Conservation (phyloP, 1,139 yeast species). For the Hansenula sp. region DNA sequence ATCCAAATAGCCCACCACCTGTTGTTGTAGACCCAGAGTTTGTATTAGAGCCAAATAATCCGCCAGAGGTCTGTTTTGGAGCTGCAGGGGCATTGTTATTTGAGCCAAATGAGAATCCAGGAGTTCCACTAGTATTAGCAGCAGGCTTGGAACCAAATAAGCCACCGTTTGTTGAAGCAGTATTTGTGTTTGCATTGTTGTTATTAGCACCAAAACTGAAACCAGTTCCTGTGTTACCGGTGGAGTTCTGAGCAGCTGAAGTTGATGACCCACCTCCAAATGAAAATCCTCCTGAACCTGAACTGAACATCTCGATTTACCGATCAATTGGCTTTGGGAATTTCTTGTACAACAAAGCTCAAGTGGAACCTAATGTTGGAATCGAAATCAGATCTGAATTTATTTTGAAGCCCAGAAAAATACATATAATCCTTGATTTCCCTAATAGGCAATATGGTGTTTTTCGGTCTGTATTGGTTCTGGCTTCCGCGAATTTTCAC, state of each 20-base stretch:
- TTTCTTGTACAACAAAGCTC: too few species aligned
- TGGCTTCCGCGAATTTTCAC: background rate
- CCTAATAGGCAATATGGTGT: background rate
- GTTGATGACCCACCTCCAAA: constrained; percentile 1
- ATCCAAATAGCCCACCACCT: constrained; percentile 25
- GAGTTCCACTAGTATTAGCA: constrained; percentile 17
- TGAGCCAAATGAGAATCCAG: constrained; percentile 28
- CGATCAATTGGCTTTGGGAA: background rate
- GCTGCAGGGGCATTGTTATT: constrained; percentile 9
- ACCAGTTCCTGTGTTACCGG: constrained; percentile 11
- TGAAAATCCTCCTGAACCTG: constrained; percentile 2
- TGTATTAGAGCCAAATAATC: constrained; percentile 26
- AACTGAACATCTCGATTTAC: constrained; percentile 3
- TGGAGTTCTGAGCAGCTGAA: background rate
- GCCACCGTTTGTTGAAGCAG: constrained; percentile 12
- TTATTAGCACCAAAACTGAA: constrained; percentile 29
- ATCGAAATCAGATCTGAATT: constrained; percentile 6
- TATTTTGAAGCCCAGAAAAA: background rate
- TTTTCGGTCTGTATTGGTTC: background rate
- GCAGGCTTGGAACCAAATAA: constrained; percentile 13
- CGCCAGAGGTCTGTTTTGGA: constrained; percentile 14
- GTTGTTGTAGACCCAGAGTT: constrained; percentile 17
- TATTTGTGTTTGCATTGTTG: constrained; percentile 2
- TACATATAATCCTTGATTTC: constrained; percentile 2
- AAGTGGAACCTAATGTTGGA: constrained; percentile 4